Evolutionary conservation across 192 early-diverging fungal species (phyloP).

Genomic region (Phycomyces nitens): DNA sequence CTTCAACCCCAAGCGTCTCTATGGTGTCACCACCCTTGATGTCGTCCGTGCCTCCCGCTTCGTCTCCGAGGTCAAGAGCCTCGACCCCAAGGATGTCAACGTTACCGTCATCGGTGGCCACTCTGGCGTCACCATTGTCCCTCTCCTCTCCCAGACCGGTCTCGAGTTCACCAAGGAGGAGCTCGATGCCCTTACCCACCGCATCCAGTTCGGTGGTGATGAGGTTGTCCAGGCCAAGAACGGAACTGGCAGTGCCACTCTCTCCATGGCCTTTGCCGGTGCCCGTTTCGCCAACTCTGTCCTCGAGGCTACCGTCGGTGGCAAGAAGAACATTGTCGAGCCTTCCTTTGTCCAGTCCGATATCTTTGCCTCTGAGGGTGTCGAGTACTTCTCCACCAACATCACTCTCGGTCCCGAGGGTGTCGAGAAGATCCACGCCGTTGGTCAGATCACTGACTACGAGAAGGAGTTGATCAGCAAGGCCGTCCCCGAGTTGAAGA

Average conservation of each 20-base stretch:
- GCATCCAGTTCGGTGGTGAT: constrained; percentile 99
- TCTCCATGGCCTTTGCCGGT: constrained; percentile 87
- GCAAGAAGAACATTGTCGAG: constrained; percentile 83
- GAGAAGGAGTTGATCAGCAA: constrained; percentile 83
- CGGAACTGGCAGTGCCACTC: constrained; percentile 85
- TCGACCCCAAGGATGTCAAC: constrained; percentile 65
- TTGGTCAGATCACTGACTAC: constrained; percentile 75
- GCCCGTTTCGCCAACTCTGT: constrained; percentile 91
- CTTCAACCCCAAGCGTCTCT: constrained; percentile 82
- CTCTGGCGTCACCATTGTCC: constrained; percentile 95
- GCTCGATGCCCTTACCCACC: constrained; percentile 86
- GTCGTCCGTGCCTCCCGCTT: constrained; percentile 97
- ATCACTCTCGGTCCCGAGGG: constrained; percentile 81
- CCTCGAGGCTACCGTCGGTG: constrained; percentile 71
- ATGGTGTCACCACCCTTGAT: constrained; percentile 97
- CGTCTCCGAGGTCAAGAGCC: constrained; percentile 75
- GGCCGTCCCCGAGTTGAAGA: constrained; percentile 87
- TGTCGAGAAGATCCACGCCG: constrained; percentile 79
- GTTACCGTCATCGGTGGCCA: constrained; percentile 95
- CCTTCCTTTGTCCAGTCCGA: constrained; percentile 80
- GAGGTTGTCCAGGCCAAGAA: constrained; percentile 99
- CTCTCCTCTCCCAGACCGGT: constrained; percentile 81
- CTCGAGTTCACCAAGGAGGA: constrained; percentile 76
- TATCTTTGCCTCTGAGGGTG: constrained; percentile 46
- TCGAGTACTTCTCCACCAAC: constrained; percentile 77